phyloP scores from a whole-genome alignment of 2,329 filamentous ascomycete genomes.

The Aspergillus ustus region DNA sequence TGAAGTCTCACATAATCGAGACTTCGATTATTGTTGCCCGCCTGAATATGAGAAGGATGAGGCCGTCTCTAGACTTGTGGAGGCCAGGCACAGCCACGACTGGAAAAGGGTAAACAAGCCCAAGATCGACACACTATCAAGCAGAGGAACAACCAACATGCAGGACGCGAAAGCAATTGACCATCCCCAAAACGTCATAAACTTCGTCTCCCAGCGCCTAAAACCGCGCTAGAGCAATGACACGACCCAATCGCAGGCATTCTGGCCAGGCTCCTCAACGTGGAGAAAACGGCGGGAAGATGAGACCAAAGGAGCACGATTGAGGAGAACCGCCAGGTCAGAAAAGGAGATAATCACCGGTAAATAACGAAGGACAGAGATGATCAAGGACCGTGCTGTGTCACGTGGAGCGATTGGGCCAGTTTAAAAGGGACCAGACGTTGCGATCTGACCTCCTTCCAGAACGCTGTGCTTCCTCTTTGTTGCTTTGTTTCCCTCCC shows the following conservation, averaged over 20 bases:
- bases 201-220: constrained; percentile 8
- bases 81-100: constrained; percentile 19
- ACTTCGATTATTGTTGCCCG: background rate
- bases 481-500: background rate
- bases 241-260: constrained; percentile 13
- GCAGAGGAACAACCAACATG: constrained; percentile 6
- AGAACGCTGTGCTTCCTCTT: background rate
- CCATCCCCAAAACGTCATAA: constrained; percentile 1
- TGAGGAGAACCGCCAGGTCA: constrained; percentile 4
- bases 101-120: constrained; percentile 16
- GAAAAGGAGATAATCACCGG: constrained; percentile 14
- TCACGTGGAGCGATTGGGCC: constrained; percentile 19
- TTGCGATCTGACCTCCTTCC: constrained; percentile 5
- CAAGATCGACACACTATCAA: constrained; percentile 21
- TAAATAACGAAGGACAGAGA: constrained; percentile 16
- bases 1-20: background rate
- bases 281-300: constrained; percentile 19
- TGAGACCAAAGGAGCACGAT: constrained; percentile 14
- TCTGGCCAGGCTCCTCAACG: constrained; percentile 9
- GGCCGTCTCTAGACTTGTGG: background rate
- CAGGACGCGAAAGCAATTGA: constrained; percentile 6
- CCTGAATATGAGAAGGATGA: constrained; percentile 1
- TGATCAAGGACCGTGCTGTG: constrained; percentile 21
- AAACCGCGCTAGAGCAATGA: constrained; percentile 5
- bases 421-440: constrained; percentile 13